phyloP scores from a whole-genome alignment of 768 basidiomycete genomes.

The Chalciporus chontae region DNA sequence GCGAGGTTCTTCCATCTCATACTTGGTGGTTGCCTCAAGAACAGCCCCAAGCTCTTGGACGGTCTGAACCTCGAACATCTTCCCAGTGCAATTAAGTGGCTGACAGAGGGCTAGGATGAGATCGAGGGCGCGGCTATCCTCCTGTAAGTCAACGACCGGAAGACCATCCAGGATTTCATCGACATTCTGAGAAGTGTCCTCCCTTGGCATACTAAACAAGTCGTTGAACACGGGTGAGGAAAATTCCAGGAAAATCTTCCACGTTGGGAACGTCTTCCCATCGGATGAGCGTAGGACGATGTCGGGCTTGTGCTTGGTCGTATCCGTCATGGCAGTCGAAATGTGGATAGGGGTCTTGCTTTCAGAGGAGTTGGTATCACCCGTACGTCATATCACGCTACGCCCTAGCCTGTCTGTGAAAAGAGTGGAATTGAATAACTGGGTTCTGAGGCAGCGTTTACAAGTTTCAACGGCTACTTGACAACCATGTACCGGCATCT shows the following conservation, averaged over 20 bases:
- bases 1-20: slow-evolving; percentile 12
- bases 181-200: neutral
- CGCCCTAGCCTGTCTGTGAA: neutral
- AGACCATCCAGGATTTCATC: neutral
- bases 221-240: slow-evolving; percentile 12
- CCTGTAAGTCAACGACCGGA: slow-evolving; percentile 9
- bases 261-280: neutral
- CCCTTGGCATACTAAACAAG: slow-evolving; percentile 16
- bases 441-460: no score
- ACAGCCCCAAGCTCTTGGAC: slow-evolving; percentile 4
- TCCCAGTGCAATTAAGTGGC: neutral
- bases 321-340: slow-evolving; percentile 5
- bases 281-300: slow-evolving; percentile 16
- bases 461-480: no score
- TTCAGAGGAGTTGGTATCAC: neutral
- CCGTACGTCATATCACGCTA: no score
- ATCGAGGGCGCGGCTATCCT: slow-evolving; percentile 7
- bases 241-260: slow-evolving; percentile 7
- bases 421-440: no score
- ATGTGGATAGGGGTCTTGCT: neutral
- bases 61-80: neutral
- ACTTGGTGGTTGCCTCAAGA: slow-evolving; percentile 12
- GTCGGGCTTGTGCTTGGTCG: slow-evolving; percentile 5
- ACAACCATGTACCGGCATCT: neutral
- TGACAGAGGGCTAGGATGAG: slow-evolving; percentile 11